A percentile compares a stretch with the other conserved stretches of the same genome.
phyloP scores from a whole-genome alignment of 108 stramenopile genomes.

The Aurantiochytrium sp. region DNA sequence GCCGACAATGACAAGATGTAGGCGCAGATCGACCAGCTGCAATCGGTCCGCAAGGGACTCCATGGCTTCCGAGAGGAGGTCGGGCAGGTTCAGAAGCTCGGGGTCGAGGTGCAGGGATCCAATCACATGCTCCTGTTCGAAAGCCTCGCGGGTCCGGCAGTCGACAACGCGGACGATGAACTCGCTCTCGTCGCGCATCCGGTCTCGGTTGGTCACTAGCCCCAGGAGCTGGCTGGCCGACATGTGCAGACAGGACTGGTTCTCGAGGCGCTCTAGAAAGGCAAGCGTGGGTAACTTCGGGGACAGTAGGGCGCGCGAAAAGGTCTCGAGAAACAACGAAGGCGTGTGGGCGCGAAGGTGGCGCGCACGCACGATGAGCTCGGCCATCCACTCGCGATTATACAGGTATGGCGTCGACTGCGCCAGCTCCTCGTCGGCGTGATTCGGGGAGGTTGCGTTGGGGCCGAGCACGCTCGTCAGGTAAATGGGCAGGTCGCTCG shows the following conservation, averaged over 20 bases:
- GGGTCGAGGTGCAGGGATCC: conserved; percentile 11
- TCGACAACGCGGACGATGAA: not conserved
- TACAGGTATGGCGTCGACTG: not conserved
- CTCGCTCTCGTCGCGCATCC: not conserved
- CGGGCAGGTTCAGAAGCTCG: not conserved
- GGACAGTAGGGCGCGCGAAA: not conserved
- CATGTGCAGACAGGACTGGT: not conserved
- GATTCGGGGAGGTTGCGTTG: not conserved
- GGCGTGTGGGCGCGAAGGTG: not conserved
- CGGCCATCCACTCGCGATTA: not conserved
- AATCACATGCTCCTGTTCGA: conserved; percentile 17
- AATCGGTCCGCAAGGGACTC: not conserved
- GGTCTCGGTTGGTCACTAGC: not conserved
- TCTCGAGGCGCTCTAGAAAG: not conserved
- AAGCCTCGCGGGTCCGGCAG: not conserved
- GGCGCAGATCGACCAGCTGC: not conserved
- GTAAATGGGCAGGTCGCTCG: conserved; percentile 4
- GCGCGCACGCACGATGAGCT: not conserved
- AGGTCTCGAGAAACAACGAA: not conserved
- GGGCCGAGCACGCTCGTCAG: not conserved
- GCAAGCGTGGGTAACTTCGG: not conserved
- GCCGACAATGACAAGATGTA: not conserved
- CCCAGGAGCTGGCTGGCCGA: not conserved
- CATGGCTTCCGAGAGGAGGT: not conserved
- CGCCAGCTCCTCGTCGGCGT: not conserved